These are phyloP conservation scores for Quillaja saponaria DNA, from an alignment of 306 rosid genomes.

Conservation along the genomic window DNA sequence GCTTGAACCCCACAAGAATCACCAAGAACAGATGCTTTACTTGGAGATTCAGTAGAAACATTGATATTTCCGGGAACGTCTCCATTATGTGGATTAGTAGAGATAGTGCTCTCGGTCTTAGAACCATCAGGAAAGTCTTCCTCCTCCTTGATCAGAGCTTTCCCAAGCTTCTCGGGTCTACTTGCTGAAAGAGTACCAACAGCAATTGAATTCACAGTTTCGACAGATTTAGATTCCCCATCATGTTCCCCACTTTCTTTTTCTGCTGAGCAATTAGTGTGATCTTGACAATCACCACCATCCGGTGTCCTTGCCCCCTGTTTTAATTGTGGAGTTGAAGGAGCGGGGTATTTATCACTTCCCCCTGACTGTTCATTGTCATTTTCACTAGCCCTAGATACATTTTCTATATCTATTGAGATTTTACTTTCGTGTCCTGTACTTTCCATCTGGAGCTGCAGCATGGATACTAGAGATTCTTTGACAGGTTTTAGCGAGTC, in stretches of 20 bases:
- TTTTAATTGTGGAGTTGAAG: conserved; percentile 87
- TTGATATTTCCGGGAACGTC: conserved; percentile 30
- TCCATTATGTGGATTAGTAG: conserved; percentile 34
- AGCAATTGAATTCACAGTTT: conserved; percentile 47
- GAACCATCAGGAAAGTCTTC: conserved; percentile 49
- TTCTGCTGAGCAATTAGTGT: conserved; percentile 58
- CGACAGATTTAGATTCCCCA: conserved; percentile 78
- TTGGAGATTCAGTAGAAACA: conserved; percentile 38
- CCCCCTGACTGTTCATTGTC: conserved; percentile 56
- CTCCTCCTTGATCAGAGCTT: conserved; percentile 51
- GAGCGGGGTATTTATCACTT: conserved; percentile 91
- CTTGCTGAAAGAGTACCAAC: conserved; percentile 44
- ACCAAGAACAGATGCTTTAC: conserved; percentile 39
- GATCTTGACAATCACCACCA: conserved; percentile 90
- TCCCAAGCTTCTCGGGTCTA: conserved; percentile 34
- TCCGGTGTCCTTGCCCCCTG: conserved; percentile 73
- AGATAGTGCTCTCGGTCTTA: conserved; percentile 35
- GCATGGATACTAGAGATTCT: conserved; percentile 56
- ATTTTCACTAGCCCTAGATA: conserved; percentile 39
- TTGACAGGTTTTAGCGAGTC: conserved; percentile 64
- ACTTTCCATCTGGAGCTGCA: conserved; percentile 53
- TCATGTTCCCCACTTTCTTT: conserved; percentile 75
- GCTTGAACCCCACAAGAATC: conserved; percentile 47
- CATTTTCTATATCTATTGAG: conserved; percentile 42
- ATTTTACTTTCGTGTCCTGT: conserved; percentile 31